A percentile compares a stretch with the other conserved stretches of the same genome.
Evolutionary conservation across 1,139 yeast genomes (phyloP).

Genomic region (Debaryomyces udenii): DNA sequence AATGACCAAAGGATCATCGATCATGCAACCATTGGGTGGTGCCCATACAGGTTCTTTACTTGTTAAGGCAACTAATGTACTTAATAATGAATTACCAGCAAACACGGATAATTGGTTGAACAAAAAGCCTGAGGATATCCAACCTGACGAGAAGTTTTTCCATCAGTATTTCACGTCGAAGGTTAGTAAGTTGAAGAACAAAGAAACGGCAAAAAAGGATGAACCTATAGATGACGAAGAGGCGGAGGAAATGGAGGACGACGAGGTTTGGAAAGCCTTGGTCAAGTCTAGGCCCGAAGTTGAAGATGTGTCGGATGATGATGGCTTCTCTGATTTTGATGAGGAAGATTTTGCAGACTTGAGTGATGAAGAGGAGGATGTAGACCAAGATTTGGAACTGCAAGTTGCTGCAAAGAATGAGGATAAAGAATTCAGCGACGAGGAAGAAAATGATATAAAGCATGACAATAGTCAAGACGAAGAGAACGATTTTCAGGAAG

Average conservation of each 20-base stretch:
- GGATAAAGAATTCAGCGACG: slow-evolving; percentile 23
- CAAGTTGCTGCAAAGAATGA: slow-evolving; percentile 30
- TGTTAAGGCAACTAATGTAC: slow-evolving; percentile 64
- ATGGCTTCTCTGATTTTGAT: slow-evolving; percentile 52
- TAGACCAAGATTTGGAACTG: slow-evolving; percentile 17
- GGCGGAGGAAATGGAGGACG: slow-evolving; percentile 69
- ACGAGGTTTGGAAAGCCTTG: slow-evolving; percentile 86
- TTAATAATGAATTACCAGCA: slow-evolving; percentile 58
- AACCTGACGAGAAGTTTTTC: slow-evolving; percentile 89
- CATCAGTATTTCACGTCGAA: slow-evolving; percentile 80
- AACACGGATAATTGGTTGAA: slow-evolving; percentile 84
- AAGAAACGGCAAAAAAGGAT: slow-evolving; percentile 25
- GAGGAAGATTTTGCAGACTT: slow-evolving; percentile 43
- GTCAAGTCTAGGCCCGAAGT: slow-evolving; percentile 84
- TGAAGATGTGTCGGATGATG: slow-evolving; percentile 55
- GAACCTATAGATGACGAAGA: slow-evolving; percentile 35
- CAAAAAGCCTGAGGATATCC: slow-evolving; percentile 64
- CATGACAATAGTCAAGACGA: slow-evolving; percentile 20
- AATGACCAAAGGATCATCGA: slow-evolving; percentile 75
- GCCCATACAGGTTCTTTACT: slow-evolving; percentile 76
- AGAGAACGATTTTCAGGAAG: slow-evolving; percentile 24
- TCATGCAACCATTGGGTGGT: slow-evolving; percentile 98
- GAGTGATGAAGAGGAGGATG: slow-evolving; percentile 33
- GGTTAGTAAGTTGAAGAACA: slow-evolving; percentile 47
- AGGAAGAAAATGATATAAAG: slow-evolving; percentile 26